Conservation (phyloP, 208 protist genomes). For the Trichomonas vaginalis region DNA sequence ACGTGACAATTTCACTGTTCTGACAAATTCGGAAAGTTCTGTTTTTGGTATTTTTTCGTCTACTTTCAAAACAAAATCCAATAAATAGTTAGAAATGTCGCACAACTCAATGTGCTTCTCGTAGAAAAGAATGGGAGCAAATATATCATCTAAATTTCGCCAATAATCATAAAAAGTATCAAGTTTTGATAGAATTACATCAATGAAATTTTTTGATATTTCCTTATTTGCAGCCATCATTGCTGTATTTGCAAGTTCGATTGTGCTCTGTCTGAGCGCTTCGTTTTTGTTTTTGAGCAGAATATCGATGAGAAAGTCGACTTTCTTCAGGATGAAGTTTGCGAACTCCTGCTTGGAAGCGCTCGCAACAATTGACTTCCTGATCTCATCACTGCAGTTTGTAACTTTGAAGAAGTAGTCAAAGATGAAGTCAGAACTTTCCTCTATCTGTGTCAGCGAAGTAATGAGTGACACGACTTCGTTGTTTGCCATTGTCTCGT, state of each 20-base stretch:
- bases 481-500: not conserved
- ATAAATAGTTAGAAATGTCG: too few species aligned
- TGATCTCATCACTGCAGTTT: not conserved
- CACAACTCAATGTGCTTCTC: not conserved
- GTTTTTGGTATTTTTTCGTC: not conserved
- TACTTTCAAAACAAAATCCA: too few species aligned
- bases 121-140: not conserved
- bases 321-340: not conserved
- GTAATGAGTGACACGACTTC: not conserved
- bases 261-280: not conserved
- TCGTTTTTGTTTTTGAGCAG: not conserved
- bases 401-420: not conserved
- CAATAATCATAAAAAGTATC: not conserved
- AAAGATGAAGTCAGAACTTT: not conserved
- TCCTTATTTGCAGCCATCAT: not conserved
- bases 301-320: not conserved
- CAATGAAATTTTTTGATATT: not conserved
- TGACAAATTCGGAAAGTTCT: not conserved
- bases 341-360: not conserved
- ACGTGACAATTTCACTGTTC: not conserved
- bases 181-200: not conserved
- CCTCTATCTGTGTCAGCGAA: not conserved
- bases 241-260: not conserved
- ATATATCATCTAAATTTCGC: not conserved
- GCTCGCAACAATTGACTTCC: not conserved